Base-by-base conservation (phyloP, 2,329 filamentous ascomycete species). In the Diplodia scrobiculata region DNA sequence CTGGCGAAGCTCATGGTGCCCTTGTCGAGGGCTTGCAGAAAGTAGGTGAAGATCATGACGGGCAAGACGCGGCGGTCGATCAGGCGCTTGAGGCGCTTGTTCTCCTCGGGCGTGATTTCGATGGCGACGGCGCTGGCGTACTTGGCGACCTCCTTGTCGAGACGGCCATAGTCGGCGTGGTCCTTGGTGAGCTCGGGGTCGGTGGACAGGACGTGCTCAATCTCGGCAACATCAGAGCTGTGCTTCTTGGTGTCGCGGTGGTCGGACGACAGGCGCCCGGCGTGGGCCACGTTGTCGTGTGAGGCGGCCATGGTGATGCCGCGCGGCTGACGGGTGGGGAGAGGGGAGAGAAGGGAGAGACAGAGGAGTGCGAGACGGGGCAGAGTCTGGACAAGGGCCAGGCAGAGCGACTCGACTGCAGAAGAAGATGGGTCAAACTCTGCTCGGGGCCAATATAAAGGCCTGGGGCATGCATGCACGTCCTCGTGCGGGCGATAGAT, bases 131-230 rank as follows among this genome's bases (percentile, higher is more conserved):
- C 82, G 21, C 82, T 82, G 32, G 86, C 85, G 78, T 92, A 92
- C 74, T 88, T 84, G 59, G 88, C 87, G 45, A 92, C 80, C 77
- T 92, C 90, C 65, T 84, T 82, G 77, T 92, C 90, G 65, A 91
- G 83, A 71, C 84, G 83, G 27, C 81, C 76, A 69, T 84, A 82
- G 82, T 89, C 81, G 68, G 84, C 80, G 63, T 83, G 79, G 64
- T 84, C 84, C 64, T 82, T 83, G 65, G 82, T 79, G 29, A 79
- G 74, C 6, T 66, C 64, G 1, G 78, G 76, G 66, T 81, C 76
- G 19, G 72, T 75, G 1, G 82, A 84, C 60, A 82, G 67, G 5
- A 83, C 80, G 29, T 79, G 77, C 75, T 85, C 84, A 66, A 86
- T 78, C 65, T 84, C 78, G 6, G 76, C 73, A 67, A 79, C 73